Percentiles rank a stretch among this genome's conserved stretches.
Evolutionary conservation across 768 basidiomycete species (phyloP).

Genomic region (Boletellus emodensis): DNA sequence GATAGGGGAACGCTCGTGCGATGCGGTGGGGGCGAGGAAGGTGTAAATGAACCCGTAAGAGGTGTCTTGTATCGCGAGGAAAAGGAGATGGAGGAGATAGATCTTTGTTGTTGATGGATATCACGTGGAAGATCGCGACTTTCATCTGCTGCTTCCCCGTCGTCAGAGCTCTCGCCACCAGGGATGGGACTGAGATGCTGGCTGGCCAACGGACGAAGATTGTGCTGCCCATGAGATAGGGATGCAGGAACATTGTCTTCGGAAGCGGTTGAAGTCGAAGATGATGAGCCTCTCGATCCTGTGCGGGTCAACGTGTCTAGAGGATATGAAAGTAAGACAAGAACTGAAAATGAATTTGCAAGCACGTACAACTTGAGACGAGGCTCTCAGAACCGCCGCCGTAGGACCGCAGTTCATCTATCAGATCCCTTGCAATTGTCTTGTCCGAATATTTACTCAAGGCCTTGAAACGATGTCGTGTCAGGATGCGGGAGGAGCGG

Average conservation of each 20-base stretch:
- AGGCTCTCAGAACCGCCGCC: constrained; percentile 64
- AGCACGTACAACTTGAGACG: constrained; percentile 56
- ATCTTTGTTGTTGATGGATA: constrained; percentile 42
- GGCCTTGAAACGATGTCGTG: constrained; percentile 43
- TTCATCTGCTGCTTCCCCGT: constrained; percentile 47
- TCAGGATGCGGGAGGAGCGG: not conserved
- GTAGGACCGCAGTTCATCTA: constrained; percentile 74
- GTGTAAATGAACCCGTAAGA: constrained; percentile 54
- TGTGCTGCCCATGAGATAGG: constrained; percentile 13
- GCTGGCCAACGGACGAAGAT: constrained; percentile 5
- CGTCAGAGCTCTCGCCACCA: constrained; percentile 41
- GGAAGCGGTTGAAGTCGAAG: constrained; percentile 62
- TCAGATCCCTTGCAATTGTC: constrained; percentile 68
- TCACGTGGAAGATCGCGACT: constrained; percentile 43
- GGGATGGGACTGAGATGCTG: constrained; percentile 17
- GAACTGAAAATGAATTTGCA: not conserved
- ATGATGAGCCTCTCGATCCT: constrained; percentile 54
- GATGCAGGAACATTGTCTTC: constrained; percentile 30
- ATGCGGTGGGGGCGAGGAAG: constrained; percentile 50
- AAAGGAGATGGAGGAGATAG: constrained; percentile 59
- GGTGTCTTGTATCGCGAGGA: constrained; percentile 83
- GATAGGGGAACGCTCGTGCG: constrained; percentile 47
- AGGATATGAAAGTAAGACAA: constrained; percentile 1
- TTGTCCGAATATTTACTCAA: constrained; percentile 81
- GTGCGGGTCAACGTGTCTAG: constrained; percentile 36